A percentile compares a stretch with the other conserved stretches of the same genome.
Conservation (phyloP, 768 basidiomycete species). For the Naganishia randhawae region DNA sequence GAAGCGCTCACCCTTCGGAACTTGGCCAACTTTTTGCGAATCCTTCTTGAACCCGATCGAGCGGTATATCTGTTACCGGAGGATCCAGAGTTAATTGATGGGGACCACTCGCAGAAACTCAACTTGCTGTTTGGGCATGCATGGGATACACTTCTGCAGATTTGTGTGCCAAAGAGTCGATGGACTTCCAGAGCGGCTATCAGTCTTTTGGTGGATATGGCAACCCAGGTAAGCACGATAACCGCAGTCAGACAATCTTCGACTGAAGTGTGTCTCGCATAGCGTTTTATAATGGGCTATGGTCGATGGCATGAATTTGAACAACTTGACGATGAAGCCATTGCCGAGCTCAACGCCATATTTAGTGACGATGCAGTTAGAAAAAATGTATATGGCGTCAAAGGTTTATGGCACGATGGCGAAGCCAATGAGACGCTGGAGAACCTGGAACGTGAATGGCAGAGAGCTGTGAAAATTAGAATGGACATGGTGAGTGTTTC, state of each 20-base stretch:
- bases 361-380: conserved; percentile 1
- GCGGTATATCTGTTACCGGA: background rate
- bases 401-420: background rate
- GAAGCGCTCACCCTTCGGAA: background rate
- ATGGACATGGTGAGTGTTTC: background rate
- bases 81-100: background rate
- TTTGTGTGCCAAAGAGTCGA: background rate
- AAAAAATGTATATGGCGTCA: background rate
- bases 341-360: background rate
- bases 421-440: conserved; percentile 1
- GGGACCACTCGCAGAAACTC: background rate
- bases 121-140: conserved; percentile 1
- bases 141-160: background rate
- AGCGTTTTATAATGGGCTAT: conserved; percentile 19
- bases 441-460: conserved; percentile 9
- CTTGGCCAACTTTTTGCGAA: conserved; percentile 4
- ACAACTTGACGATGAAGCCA: conserved; percentile 5
- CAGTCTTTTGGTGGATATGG: conserved; percentile 13
- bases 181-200: conserved; percentile 12
- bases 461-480: background rate
- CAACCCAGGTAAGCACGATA: conserved; percentile 10
- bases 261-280: background rate
- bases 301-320: background rate
- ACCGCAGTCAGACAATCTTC: no score
- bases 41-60: conserved; percentile 1